Percentiles rank a stretch among this genome's conserved stretches.
Conservation (phyloP, 371 early-diverging fungal species). For the Rhizopus microsporus region DNA sequence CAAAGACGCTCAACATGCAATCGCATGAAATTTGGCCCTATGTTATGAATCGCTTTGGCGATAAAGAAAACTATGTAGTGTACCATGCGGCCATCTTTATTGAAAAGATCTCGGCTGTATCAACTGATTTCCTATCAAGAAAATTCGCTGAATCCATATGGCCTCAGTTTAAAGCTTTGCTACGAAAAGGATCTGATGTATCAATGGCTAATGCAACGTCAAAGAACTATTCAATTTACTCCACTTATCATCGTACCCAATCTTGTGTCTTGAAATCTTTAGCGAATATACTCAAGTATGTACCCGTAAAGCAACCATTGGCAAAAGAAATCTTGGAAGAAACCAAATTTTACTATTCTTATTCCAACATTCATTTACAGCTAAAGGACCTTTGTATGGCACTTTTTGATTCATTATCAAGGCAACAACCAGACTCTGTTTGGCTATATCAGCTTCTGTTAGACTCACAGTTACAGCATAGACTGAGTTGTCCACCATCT, state of each 20-base stretch:
- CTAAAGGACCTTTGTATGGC: slow-evolving; percentile 26
- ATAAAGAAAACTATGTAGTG: slow-evolving; percentile 53
- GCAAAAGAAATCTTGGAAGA: slow-evolving; percentile 32
- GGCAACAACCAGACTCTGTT: slow-evolving; percentile 41
- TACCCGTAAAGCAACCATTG: slow-evolving; percentile 24
- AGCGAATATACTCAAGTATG: slow-evolving; percentile 21
- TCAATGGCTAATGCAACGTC: slow-evolving; percentile 10
- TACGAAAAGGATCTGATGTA: slow-evolving; percentile 17
- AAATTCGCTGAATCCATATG: slow-evolving; percentile 54
- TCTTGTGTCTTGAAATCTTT: slow-evolving; percentile 35
- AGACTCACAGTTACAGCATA: slow-evolving; percentile 7
- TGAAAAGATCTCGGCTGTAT: slow-evolving; percentile 30
- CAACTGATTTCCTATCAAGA: slow-evolving; percentile 50
- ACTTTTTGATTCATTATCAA: slow-evolving; percentile 25
- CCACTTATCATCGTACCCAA: slow-evolving; percentile 38
- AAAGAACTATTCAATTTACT: slow-evolving; percentile 36
- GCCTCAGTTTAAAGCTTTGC: slow-evolving; percentile 41
- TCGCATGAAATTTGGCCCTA: slow-evolving; percentile 59
- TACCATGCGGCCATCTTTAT: slow-evolving; percentile 47
- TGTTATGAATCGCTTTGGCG: slow-evolving; percentile 48
- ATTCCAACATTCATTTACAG: slow-evolving; percentile 29
- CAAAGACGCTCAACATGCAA: slow-evolving; percentile 47
- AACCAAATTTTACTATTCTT: slow-evolving; percentile 28
- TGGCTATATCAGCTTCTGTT: slow-evolving; percentile 37
- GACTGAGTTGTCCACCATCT: slow-evolving; percentile 1